Evolutionary conservation across 2,329 filamentous ascomycete species (phyloP), one percentile per base, ranked within the genome.

Genomic region (Alternaria tenuissima): DNA sequence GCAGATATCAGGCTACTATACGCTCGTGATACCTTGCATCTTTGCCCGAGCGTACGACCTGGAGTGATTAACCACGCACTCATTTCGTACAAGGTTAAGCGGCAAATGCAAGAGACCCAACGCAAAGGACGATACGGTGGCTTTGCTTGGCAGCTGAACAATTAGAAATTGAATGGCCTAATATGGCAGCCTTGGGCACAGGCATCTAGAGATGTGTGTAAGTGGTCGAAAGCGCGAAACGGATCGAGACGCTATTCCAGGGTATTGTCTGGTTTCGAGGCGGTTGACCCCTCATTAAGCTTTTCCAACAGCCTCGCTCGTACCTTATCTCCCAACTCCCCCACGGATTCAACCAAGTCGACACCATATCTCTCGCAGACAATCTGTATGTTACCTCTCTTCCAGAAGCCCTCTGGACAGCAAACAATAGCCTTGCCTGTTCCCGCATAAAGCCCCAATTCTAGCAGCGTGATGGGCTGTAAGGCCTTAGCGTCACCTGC

Each of bases 321-420:
- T 4, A 85, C 73, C 8, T 61, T 26, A 14, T 71, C 63, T 22
- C 62, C 64, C 59, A 88, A 67, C 18, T 80, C 79, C 2, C 79
- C 78, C 22, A 82, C 66, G 4, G 70, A 80, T 3, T 79, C 79
- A 32, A 84, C 68, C 57, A 87, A 68, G 39, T 78, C 69, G 8
- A 87, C 74, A 0, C 76, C 80, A 64, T 82, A 84, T 57, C 78
- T 80, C 59, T 34, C 49, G 63, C 82, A 84, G 6, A 88, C 82
- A 14, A 87, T 78, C 71, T 87, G 80, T 48, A 91, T 87, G 67
- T 90, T 88, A 0, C 87, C 88, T 46, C 81, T 82, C 76, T 89
- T 89, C 67, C 75, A 81, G 65, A 87, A 90, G 0, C 81, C 84
- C 28, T 81, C 71, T 2, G 82, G 80, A 57, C 83, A 87, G 30